Base-by-base conservation (phyloP, 139 green algal species). In the Chara braunii region DNA sequence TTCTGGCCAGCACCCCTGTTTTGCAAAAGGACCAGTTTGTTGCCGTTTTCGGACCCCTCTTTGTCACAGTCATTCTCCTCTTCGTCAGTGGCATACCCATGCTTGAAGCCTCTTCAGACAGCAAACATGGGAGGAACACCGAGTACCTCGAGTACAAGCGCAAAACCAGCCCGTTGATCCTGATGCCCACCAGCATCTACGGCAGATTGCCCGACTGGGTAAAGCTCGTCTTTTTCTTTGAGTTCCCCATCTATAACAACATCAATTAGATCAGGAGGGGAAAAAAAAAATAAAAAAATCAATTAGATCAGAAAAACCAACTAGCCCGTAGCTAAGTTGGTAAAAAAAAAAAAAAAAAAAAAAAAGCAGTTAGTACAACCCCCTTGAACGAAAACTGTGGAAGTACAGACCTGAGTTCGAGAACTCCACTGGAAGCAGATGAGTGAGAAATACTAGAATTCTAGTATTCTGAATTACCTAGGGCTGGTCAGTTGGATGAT, bases 81-180 rank as follows among this genome's bases (percentile, higher is more conserved):
- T 77, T 74, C 34, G 77, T 92, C 22, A 87, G 76, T 59, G 86
- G 86, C 12, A 74, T 92, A 9, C 86, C 86, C 2, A 54, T 92
- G 11, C 75, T 91, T 26, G 83, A 87, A 60, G 62, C 69, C 31
- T 3, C 9, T 14, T 11, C n/a, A 14, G n/a, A 59, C n/a, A 45
- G 44, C 14, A 45, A 40, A 14, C 23, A 59, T 18, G 50, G 50
- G n/a, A 14, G n/a, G 18, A 56, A 45, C 14, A n/a, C 23, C 14
- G 50, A 40, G 50, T 40, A 56, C 23, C 14, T 35, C 7, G 24
- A 60, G 30, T 63, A 37, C 36, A 37, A 60, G 6, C 40, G 8
- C 7, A 32, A 7, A 7, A 8, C 40, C 53, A 63, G 53, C 7
- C 53, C 53, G 7, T 45, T 63, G 7, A 63, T 63, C 31, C 53